Conservation (phyloP, 352 stramenopile species). For the Blastocystis sp. region DNA sequence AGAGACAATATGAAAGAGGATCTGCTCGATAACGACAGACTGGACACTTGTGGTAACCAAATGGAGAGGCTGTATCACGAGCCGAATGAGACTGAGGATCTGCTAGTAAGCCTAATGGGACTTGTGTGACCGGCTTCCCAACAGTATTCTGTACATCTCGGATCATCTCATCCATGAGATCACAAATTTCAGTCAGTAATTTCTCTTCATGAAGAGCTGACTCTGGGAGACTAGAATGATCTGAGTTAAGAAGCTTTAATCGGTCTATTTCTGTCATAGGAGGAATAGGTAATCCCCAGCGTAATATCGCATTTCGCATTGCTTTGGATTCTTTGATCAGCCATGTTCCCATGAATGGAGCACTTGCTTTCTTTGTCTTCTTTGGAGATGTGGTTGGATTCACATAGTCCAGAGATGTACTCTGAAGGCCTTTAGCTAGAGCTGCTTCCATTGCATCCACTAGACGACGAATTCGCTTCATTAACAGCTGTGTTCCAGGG, state of each 20-base stretch:
- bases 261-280: neutral
- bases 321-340: slow-evolving; percentile 16
- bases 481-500: neutral
- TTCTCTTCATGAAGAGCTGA: neutral
- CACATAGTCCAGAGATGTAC: neutral
- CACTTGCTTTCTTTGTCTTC: neutral
- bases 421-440: neutral
- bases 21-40: neutral
- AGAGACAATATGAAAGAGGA: neutral
- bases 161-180: neutral
- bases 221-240: neutral
- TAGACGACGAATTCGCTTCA: slow-evolving; percentile 25
- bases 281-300: slow-evolving; percentile 34
- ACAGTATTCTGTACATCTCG: neutral
- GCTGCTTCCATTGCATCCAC: neutral
- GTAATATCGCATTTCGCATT: slow-evolving; percentile 31
- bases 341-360: neutral
- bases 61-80: neutral
- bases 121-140: neutral
- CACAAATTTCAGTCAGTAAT: neutral
- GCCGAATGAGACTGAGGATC: neutral
- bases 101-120: neutral
- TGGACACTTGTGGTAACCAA: neutral
- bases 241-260: neutral
- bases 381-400: neutral